Base-by-base conservation (phyloP, 164 flowering plant genomes). In the Nelumbo lutea region DNA sequence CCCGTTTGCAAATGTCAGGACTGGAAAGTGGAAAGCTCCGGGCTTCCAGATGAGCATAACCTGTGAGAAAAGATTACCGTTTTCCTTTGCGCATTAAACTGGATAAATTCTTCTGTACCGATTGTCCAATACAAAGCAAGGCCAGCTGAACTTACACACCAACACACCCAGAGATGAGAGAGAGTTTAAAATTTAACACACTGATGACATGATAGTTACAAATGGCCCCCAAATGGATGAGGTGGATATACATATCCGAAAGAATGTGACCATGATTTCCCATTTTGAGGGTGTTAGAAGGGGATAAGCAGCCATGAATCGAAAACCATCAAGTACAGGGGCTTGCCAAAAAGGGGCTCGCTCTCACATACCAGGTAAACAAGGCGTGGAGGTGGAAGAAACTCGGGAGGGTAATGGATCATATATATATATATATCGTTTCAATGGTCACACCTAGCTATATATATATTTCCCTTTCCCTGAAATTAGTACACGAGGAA, bases 401-500 rank as follows among this genome's bases (percentile, higher is more conserved):
- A 11, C 50, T 43, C 52, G 45, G 15, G 9, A 51, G 45, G 39
- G 43, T 13, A 2, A 57, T n/a, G 14, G 51, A 43, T 61, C 27
- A 27, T 27, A 27, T 27, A 27, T 27, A 27, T 27, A 27, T 27
- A 27, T 42, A 62, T 61, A 62, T 27, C 67, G 43, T 74, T 79
- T 77, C 73, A 81, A 79, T 69, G 63, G 78, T 66, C 68, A 68
- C 74, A 78, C 75, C 68, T 77, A 72, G 70, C 63, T 77, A 81
- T 78, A 71, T 79, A 75, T 70, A 72, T 73, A 73, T 71, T 69
- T 38, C 59, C 72, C 74, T 79, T 73, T 68, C 59, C 46, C 79
- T 71, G 71, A 69, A 71, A 81, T 80, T 83, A 81, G 83, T 80
- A 79, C 89, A 85, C 38, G 74, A 45, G 75, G 74, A 68, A 46